phyloP scores from a whole-genome alignment of 306 rosid species.

The Elaeagnus macrophylla region DNA sequence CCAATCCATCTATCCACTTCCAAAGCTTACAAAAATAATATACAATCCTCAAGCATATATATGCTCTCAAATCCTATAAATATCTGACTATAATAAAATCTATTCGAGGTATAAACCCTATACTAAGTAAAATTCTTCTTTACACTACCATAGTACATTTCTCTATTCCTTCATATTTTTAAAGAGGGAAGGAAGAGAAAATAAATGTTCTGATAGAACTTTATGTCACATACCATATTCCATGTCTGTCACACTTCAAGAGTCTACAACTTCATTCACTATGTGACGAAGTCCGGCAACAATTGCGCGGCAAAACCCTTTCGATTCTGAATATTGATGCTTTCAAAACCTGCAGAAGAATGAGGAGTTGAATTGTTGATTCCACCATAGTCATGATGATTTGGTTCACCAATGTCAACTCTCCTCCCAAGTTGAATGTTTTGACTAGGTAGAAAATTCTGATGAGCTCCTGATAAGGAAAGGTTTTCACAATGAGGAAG shows the following conservation, averaged over 20 bases:
- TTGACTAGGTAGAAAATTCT: conserved; percentile 56
- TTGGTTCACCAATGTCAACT: conserved; percentile 54
- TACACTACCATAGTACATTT: conserved; percentile 48
- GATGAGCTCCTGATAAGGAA: conserved; percentile 59
- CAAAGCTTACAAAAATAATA: conserved; percentile 80
- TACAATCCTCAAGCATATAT: conserved; percentile 80
- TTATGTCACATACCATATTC: conserved; percentile 4
- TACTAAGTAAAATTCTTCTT: conserved; percentile 65
- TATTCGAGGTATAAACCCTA: conserved; percentile 66
- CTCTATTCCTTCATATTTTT: conserved; percentile 26
- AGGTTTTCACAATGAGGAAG: conserved; percentile 78
- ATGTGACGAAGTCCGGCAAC: conserved; percentile 83
- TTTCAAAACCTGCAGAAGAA: conserved; percentile 67
- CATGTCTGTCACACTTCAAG: conserved; percentile 11
- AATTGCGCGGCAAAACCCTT: conserved; percentile 88
- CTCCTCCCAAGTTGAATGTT: conserved; percentile 69
- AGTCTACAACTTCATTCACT: background rate
- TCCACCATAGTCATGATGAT: conserved; percentile 41
- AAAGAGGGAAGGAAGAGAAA: conserved; percentile 22
- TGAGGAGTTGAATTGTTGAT: conserved; percentile 52
- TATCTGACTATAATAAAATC: conserved; percentile 67
- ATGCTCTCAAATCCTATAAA: conserved; percentile 57
- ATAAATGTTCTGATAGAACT: conserved; percentile 16
- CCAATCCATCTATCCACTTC: conserved; percentile 54
- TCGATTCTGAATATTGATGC: conserved; percentile 76